Conservation (phyloP, 73 alveolate species). For the Breviolum minutum region DNA sequence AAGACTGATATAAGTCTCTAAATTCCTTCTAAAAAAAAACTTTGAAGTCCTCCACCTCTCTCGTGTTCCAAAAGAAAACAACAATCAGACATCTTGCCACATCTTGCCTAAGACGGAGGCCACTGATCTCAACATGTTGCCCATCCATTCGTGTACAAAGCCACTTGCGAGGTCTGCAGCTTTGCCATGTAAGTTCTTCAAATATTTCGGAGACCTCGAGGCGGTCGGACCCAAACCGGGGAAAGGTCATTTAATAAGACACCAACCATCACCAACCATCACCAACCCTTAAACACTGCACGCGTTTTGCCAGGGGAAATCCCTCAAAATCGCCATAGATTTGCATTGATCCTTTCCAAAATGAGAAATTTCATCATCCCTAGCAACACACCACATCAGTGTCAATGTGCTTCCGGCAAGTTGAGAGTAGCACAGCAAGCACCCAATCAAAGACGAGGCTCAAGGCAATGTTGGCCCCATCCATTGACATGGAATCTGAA, state of each 20-base stretch:
- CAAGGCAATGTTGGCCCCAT: slow-evolving; percentile 46
- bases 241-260: too few relatives aligned
- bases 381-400: neutral
- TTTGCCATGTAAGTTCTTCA: slow-evolving; percentile 65
- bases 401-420: neutral
- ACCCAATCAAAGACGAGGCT: neutral
- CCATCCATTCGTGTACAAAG: slow-evolving; percentile 89
- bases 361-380: neutral
- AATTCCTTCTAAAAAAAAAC: too few relatives aligned
- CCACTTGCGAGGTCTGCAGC: slow-evolving; percentile 26
- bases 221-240: neutral
- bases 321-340: too few relatives aligned
- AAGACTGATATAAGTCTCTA: neutral
- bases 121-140: slow-evolving; percentile 58
- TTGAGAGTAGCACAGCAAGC: neutral
- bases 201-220: slow-evolving; percentile 21
- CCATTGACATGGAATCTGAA: slow-evolving; percentile 50
- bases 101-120: slow-evolving; percentile 24
- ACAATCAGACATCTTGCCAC: neutral
- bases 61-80: neutral
- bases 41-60: neutral
- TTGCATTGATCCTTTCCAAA: too few relatives aligned
- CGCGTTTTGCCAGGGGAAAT: too few relatives aligned
- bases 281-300: too few relatives aligned
- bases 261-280: too few relatives aligned